Base-by-base conservation (phyloP, 371 early-diverging fungal genomes). In the Mortierella sp. region DNA sequence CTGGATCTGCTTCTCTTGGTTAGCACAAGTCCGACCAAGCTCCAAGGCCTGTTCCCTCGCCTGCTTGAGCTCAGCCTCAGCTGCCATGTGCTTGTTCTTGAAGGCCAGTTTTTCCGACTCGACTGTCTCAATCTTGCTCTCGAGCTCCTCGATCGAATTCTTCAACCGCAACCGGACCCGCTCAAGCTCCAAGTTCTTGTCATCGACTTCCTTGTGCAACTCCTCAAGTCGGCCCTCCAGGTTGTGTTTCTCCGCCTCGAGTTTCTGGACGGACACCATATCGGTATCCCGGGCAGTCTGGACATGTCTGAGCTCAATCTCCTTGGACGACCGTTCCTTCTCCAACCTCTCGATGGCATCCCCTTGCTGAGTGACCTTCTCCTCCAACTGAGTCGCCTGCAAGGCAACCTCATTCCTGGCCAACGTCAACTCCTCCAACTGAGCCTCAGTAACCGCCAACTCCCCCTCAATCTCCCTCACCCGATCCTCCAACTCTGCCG, bases 401-500 rank as follows among this genome's bases (percentile, higher is more conserved):
- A 76, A 65, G 63, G 93, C 91, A 3, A 91, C 77, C 72, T 89
- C 89, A 16, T 90, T 89, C 78, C 91, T 93, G 49, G 88, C 80
- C 38, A 89, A 84, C 11, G 85, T 49, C 63, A 91, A 70, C 48
- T 94, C 93, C 41, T 93, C 93, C 70, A 89, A 87, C 74, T 91
- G 90, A 43, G 89, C 89, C 77, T 96, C 95, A 32, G 93, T 87
- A 51, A 93, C 92, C 56, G 95, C 95, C 29, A 96, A 75, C 32
- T 93, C 92, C 0, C 80, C 84, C 10, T 90, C 89, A 65, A 94
- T 89, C 65, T 94, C 92, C 4, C 90, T 89, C 18, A 96, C 86
- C n/a, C 91, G 90, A 51, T 96, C 96, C 54, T 91, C 92, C 43
- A 97, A 84, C 43, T 89, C 92, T 0, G 91, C 88, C 75, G 94